Base-by-base conservation (phyloP, 257 asterid species). In the Rhazya stricta region DNA sequence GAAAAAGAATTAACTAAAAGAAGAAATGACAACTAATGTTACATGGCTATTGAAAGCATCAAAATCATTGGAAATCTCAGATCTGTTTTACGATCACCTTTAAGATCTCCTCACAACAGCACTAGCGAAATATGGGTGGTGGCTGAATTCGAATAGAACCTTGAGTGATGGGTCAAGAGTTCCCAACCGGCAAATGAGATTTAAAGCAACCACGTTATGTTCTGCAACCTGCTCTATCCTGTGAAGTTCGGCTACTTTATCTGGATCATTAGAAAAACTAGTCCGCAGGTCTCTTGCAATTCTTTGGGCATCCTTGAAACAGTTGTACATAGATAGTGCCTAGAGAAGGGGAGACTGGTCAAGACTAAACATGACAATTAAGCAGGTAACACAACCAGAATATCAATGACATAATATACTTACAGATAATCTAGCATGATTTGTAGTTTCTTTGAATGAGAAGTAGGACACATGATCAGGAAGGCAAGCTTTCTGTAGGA, bases 81-180 rank as follows among this genome's bases (percentile, higher is more conserved):
- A 21, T 36, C 71, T 39, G 32, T 66, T 73, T 67, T 29, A 39
- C 12, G 25, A 50, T 45, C 70, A 65, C 54, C 51, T 62, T 88
- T 88, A 95, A 81, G 96, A 88, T 87, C 99, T 91, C 94, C 89
- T 95, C 78, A 95, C 99, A 25, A 91, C 79, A 74, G 96, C 97
- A 80, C 86, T 85, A 12, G 99, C 96, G 74, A 92, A 93, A 81
- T 89, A 91, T 66, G 96, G 96, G 79, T 95, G 99, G 80, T 91
- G 96, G 69, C 72, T 89, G 78, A 92, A 89, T 79, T 92, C 96
- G 23, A 92, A 91, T 45, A 92, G 88, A 71, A 88, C 77, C 81
- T 91, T 89, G 53, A 94, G 95, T 1, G 97, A 87, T 0, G 96
- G 91, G 70, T 94, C 98, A 45, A 89, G 90, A 74, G 80, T 84